These are phyloP conservation scores for Nepenthes gracilis DNA, from an alignment of 148 eudicot genomes.

Conservation along the genomic window DNA sequence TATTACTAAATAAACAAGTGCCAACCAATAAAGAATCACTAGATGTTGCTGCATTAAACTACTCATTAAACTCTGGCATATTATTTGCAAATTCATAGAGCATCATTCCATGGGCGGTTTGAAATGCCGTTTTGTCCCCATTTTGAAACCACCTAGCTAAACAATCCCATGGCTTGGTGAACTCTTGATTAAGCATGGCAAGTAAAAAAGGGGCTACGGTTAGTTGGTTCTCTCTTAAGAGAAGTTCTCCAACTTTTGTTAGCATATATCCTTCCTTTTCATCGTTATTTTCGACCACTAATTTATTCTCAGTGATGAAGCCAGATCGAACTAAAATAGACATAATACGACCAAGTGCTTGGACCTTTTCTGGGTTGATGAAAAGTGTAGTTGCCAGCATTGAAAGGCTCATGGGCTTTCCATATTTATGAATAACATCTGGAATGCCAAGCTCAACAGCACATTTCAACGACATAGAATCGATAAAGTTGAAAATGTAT, in stretches of 20 bases:
- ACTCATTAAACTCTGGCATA: constrained; percentile 3
- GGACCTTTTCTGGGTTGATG: constrained; percentile 9
- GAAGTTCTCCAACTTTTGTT: constrained; percentile 16
- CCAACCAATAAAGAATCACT: constrained; percentile 20
- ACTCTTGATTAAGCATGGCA: constrained; percentile 9
- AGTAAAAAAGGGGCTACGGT: constrained; percentile 7
- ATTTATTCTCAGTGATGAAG: constrained; percentile 3
- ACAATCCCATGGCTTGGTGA: constrained; percentile 10
- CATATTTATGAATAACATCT: constrained; percentile 18
- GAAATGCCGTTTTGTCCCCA: constrained; percentile 10
- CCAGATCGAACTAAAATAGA: constrained; percentile 18
- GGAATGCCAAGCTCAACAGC: constrained; percentile 21
- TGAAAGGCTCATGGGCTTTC: constrained; percentile 14
- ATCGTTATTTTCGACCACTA: not conserved
- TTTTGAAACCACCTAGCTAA: constrained; percentile 15
- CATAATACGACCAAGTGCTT: constrained; percentile 9
- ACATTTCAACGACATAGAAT: constrained; percentile 31
- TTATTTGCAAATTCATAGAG: constrained; percentile 15
- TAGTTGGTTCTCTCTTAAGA: constrained; percentile 13
- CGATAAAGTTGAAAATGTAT: constrained; percentile 6
- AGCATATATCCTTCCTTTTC: constrained; percentile 10
- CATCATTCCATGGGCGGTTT: constrained; percentile 10
- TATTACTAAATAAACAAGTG: constrained; percentile 1
- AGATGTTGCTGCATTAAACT: constrained; percentile 23
- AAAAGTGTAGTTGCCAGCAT: constrained; percentile 8